Percentiles rank a stretch among this genome's conserved stretches.
Evolutionary conservation across 495 filamentous ascomycete species (phyloP).

Genomic region (Amphirosellinia nigrospora): DNA sequence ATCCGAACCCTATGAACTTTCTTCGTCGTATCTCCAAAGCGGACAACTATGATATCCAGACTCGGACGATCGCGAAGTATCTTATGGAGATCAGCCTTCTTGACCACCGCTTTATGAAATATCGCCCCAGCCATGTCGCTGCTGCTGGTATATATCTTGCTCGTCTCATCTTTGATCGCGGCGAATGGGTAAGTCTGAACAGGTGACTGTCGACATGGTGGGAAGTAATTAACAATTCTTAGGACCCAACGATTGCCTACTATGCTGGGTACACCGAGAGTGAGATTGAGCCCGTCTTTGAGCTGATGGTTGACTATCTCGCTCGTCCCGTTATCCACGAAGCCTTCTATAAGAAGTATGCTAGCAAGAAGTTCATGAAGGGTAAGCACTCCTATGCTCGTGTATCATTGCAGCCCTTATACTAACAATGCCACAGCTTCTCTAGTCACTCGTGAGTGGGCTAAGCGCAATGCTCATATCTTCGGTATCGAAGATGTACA

Average conservation of each 20-base stretch:
- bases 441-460: conserved; percentile 89
- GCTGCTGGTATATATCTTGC: conserved; percentile 95
- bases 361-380: conserved; percentile 97
- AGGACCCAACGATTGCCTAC: conserved; percentile 88
- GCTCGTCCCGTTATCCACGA: conserved; percentile 86
- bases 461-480: conserved; percentile 70
- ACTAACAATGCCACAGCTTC: conserved; percentile 66
- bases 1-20: conserved; percentile 99
- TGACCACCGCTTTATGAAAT: conserved; percentile 89
- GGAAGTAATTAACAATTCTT: conserved; percentile 34
- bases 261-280: conserved; percentile 94
- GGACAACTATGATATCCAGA: conserved; percentile 97
- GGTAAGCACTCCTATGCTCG: conserved; percentile 58
- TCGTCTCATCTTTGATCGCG: conserved; percentile 84
- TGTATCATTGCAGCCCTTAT: conserved; percentile 14
- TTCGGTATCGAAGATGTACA: conserved; percentile 51
- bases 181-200: conserved; percentile 76
- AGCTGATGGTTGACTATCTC: conserved; percentile 94
- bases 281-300: conserved; percentile 89
- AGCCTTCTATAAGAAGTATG: conserved; percentile 99
- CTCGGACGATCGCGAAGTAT: conserved; percentile 95
- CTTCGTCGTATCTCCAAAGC: conserved; percentile 97
- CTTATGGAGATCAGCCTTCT: conserved; percentile 97
- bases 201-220: conserved; percentile 6
- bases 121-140: conserved; percentile 84